Evolutionary conservation across 169 alveolate species (phyloP).

Genomic region (Theileria luwenshuni): DNA sequence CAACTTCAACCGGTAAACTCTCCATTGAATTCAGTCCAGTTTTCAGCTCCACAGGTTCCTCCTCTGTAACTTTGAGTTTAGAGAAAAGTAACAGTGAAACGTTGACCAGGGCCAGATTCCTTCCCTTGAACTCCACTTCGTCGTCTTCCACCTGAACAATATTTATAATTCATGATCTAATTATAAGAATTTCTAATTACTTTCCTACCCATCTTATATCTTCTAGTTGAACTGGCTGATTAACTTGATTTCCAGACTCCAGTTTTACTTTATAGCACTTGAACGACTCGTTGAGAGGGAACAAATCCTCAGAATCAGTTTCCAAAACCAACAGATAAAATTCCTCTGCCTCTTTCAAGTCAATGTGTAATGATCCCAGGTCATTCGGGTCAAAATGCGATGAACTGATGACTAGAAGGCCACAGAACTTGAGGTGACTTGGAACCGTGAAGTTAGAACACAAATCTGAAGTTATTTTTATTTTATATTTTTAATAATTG

Average conservation of each 20-base stretch:
- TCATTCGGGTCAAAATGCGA: neutral
- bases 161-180: neutral
- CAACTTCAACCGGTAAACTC: constrained; percentile 8
- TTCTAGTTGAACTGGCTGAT: neutral
- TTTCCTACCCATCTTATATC: constrained; percentile 53
- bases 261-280: neutral
- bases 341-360: neutral
- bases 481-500: neutral
- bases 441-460: constrained; percentile 29
- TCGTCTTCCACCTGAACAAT: constrained; percentile 50
- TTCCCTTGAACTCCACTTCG: constrained; percentile 22
- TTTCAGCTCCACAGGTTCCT: neutral
- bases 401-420: constrained; percentile 23
- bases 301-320: neutral
- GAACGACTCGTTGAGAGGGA: constrained; percentile 19
- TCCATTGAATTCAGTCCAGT: constrained; percentile 29
- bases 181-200: neutral
- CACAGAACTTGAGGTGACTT: constrained; percentile 42
- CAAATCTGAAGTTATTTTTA: neutral
- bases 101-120: constrained; percentile 29
- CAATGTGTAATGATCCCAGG: neutral
- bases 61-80: neutral
- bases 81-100: constrained; percentile 15
- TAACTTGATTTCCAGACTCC: neutral
- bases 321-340: constrained; percentile 2